Percentiles rank a stretch among this genome's conserved stretches.
Conservation (phyloP, 495 filamentous ascomycete species). For the Penicillium cataractarum region DNA sequence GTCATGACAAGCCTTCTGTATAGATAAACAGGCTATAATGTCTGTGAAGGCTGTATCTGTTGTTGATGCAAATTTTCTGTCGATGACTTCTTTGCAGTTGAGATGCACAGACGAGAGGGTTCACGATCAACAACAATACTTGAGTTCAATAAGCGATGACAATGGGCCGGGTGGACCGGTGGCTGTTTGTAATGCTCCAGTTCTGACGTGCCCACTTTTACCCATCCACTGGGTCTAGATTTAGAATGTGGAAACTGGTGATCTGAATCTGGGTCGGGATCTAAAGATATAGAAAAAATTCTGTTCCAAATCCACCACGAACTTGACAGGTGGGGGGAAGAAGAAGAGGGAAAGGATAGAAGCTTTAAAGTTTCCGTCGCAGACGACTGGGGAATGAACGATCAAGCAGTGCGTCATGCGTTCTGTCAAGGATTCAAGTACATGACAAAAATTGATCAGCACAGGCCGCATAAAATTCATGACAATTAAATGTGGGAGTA, state of each 20-base stretch:
- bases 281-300: conserved; percentile 4
- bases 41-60: not conserved
- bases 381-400: not conserved
- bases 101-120: not conserved
- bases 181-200: conserved; percentile 10
- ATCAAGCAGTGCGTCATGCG: conserved; percentile 13
- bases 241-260: not conserved
- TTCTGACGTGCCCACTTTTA: conserved; percentile 6
- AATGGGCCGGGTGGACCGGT: conserved; percentile 13
- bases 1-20: conserved; percentile 19
- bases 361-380: conserved; percentile 10
- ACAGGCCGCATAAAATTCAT: not conserved
- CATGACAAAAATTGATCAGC: not conserved
- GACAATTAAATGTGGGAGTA: not conserved
- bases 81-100: not conserved
- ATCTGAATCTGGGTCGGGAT: conserved; percentile 4
- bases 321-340: conserved; percentile 1
- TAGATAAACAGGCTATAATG: not conserved
- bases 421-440: not conserved
- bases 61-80: not conserved
- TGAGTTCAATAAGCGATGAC: not conserved
- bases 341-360: not conserved
- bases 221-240: conserved; percentile 6
- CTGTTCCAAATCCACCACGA: conserved; percentile 4
- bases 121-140: not conserved